phyloP scores from a whole-genome alignment of 352 stramenopile species.

The Pythium oligandrum region DNA sequence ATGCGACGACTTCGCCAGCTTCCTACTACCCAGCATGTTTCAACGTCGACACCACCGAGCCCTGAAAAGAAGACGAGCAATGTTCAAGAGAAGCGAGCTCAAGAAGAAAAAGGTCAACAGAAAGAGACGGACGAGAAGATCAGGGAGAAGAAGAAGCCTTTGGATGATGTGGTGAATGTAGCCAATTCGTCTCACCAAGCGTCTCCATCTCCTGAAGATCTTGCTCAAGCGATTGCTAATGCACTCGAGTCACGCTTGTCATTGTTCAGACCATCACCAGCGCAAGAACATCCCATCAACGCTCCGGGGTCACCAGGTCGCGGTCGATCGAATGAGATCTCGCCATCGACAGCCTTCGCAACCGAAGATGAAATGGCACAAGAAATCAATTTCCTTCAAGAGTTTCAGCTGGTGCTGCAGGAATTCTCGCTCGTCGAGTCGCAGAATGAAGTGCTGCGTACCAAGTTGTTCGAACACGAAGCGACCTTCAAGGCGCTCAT shows the following conservation, averaged over 20 bases:
- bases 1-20: too few species aligned
- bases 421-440: conserved; percentile 43
- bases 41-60: too few species aligned
- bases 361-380: conserved; percentile 50
- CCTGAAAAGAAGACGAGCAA: too few species aligned
- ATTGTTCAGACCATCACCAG: conserved; percentile 6
- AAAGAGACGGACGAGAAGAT: too few species aligned
- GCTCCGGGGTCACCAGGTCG: not conserved
- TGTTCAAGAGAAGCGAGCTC: too few species aligned
- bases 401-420: conserved; percentile 67
- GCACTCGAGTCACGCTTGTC: conserved; percentile 19
- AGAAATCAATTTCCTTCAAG: conserved; percentile 54
- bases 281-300: not conserved
- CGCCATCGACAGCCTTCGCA: conserved; percentile 27
- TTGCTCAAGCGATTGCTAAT: conserved; percentile 21
- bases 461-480: conserved; percentile 45
- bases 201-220: conserved; percentile 9
- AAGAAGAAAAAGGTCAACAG: too few species aligned
- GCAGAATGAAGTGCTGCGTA: conserved; percentile 43
- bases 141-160: too few species aligned
- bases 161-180: too few species aligned
- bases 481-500: conserved; percentile 46
- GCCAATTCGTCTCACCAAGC: too few species aligned
- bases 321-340: conserved; percentile 7
- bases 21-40: too few species aligned